phyloP scores from a whole-genome alignment of 75 land plant species.

The Pinus tabuliformis region DNA sequence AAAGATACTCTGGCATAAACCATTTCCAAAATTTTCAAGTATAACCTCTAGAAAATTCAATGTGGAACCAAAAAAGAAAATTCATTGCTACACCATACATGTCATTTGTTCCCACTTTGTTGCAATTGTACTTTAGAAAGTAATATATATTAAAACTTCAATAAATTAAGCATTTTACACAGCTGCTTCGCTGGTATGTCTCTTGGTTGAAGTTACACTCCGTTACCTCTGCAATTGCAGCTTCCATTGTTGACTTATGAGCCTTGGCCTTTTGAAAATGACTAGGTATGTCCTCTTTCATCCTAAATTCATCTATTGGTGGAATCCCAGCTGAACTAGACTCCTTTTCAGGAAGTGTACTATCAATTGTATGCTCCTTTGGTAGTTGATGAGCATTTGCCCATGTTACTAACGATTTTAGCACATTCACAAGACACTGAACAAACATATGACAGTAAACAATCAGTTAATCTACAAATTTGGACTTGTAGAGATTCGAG shows the following conservation, averaged over 20 bases:
- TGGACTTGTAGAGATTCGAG: background rate
- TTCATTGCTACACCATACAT: background rate
- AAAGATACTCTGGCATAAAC: too few relatives aligned
- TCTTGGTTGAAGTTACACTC: background rate
- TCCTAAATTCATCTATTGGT: slow-evolving; percentile 19
- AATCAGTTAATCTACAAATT: background rate
- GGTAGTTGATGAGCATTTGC: slow-evolving; percentile 43
- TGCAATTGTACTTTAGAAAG: background rate
- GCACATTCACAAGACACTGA: slow-evolving; percentile 73
- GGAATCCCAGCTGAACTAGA: slow-evolving; percentile 10
- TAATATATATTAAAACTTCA: background rate
- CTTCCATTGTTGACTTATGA: slow-evolving; percentile 58
- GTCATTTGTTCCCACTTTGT: background rate
- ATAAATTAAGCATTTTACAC: background rate
- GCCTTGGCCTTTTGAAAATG: slow-evolving; percentile 82
- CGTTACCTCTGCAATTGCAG: slow-evolving; percentile 77
- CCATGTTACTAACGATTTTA: slow-evolving; percentile 76
- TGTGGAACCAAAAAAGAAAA: background rate
- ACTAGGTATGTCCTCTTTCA: slow-evolving; percentile 38
- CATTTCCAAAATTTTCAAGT: too few relatives aligned
- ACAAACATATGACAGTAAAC: slow-evolving; percentile 1
- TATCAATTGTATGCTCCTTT: slow-evolving; percentile 13
- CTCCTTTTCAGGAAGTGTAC: slow-evolving; percentile 23
- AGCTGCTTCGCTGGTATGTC: background rate
- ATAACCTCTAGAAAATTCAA: background rate